Evolutionary conservation across 2,329 filamentous ascomycete genomes (phyloP), one percentile per base, ranked within the genome.

Genomic region (Alternaria sp.): DNA sequence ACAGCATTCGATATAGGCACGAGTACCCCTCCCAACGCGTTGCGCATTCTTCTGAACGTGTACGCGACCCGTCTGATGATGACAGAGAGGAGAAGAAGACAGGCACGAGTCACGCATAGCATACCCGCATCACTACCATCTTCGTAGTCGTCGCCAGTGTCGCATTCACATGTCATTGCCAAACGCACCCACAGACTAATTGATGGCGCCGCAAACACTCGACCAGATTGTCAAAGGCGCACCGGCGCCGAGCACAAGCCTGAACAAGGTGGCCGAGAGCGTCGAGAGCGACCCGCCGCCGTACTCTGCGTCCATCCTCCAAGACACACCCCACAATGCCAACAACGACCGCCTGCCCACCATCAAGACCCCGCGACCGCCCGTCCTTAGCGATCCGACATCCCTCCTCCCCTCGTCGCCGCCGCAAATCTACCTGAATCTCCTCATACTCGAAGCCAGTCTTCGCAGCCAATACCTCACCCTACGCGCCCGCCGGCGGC

Each of bases 401-500:
- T 90, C 89, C 71, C 89, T 90, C 63, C 88, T 94, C 16, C 94
- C 94, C n/a, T 94, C 92, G 75, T 93, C 92, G 16, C 94, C 94
- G 46, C 92, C 93, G 56, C 95, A 97, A 84, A 97, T 99, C 75
- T 99, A 99, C 82, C 89, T 99, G 73, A 99, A 99, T 80, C 90
- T 99, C 25, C 87, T 99, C 60, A 96, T 99, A 72, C 92, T 99
- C 79, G 95, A 99, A 79, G 93, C 93, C 50, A 97, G 93, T 5
- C 85, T 99, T 36, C 92, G 95, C 67, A 90, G 93, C 25, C 95
- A 99, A 74, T 98, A 96, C 80, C 89, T 99, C 58, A 92, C 93
- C 64, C 86, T 98, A 45, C 92, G 94, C 60, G 92, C 93, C 48
- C 90, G 95, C 43, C 87, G 93, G 49, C 90, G 95, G 16, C 92